These are phyloP conservation scores for Pittosporum tobira DNA, from an alignment of 129 eudicot genomes.

Conservation along the genomic window DNA sequence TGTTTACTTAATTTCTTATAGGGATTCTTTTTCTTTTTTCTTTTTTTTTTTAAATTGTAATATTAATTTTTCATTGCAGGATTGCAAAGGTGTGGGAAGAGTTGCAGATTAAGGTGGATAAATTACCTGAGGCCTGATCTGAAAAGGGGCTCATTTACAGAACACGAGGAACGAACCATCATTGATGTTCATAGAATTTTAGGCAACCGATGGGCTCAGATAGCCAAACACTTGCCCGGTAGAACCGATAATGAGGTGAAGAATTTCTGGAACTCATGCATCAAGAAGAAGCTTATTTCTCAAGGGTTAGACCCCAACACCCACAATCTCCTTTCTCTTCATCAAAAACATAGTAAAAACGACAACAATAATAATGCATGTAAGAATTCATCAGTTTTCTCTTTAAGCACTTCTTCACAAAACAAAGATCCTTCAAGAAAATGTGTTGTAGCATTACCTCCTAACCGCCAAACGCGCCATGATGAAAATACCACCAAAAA, in stretches of 20 bases:
- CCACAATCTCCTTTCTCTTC: slow-evolving; percentile 69
- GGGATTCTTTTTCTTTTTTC: no score
- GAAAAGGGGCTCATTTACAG: slow-evolving; percentile 74
- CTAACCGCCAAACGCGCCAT: neutral
- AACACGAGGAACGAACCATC: slow-evolving; percentile 73
- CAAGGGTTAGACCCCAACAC: slow-evolving; percentile 94
- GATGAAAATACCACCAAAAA: neutral
- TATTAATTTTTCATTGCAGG: slow-evolving; percentile 23
- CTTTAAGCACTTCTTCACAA: slow-evolving; percentile 29
- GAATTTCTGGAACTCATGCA: slow-evolving; percentile 90
- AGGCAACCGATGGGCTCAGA: slow-evolving; percentile 92
- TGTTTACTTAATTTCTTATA: no score
- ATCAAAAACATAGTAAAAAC: slow-evolving; percentile 22
- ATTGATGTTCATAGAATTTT: slow-evolving; percentile 76
- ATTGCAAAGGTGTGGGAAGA: slow-evolving; percentile 67
- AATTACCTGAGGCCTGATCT: slow-evolving; percentile 71
- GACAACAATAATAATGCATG: slow-evolving; percentile 17
- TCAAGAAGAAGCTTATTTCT: slow-evolving; percentile 79
- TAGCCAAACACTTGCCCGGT: slow-evolving; percentile 83
- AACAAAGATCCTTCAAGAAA: slow-evolving; percentile 22
- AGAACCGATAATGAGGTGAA: slow-evolving; percentile 85
- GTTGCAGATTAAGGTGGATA: slow-evolving; percentile 62
- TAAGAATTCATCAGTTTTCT: slow-evolving; percentile 20
- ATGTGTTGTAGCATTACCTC: slow-evolving; percentile 16
- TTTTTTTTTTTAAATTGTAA: neutral